phyloP scores from a whole-genome alignment of 768 basidiomycete genomes.

The Pleurotus giganteus region DNA sequence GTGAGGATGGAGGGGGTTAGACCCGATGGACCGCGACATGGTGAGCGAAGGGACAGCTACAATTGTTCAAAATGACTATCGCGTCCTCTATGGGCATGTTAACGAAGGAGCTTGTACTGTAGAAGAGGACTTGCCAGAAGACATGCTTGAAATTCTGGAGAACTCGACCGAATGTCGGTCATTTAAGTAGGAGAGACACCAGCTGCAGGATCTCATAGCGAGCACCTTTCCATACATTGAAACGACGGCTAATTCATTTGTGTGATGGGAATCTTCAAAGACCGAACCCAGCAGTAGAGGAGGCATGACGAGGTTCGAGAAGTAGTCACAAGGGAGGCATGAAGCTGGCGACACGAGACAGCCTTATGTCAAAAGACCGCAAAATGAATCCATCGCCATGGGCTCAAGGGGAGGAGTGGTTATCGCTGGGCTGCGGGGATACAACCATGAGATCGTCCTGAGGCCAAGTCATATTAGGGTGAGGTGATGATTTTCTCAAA shows the following conservation, averaged over 20 bases:
- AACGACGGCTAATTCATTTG: slow-evolving; percentile 10
- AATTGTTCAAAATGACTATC: slow-evolving; percentile 35
- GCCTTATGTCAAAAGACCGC: slow-evolving; percentile 1
- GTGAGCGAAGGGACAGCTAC: slow-evolving; percentile 21
- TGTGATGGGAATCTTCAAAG: background rate
- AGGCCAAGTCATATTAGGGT: background rate
- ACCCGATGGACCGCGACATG: slow-evolving; percentile 11
- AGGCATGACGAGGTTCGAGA: background rate
- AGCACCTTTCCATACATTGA: background rate
- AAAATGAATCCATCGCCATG: background rate
- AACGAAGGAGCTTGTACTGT: background rate
- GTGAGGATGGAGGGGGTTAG: slow-evolving; percentile 2
- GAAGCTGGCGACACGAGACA: slow-evolving; percentile 2
- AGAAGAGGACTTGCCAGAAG: background rate
- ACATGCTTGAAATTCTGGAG: slow-evolving; percentile 1
- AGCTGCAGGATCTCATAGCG: background rate
- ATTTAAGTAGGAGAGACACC: slow-evolving; percentile 3
- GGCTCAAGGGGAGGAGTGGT: background rate
- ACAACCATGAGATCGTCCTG: background rate
- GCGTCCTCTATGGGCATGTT: slow-evolving; percentile 18
- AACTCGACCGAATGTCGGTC: background rate
- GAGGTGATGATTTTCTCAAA: background rate
- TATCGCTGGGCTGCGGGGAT: slow-evolving; percentile 1
- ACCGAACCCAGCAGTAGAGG: background rate
- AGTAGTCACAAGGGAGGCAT: background rate